phyloP scores from a whole-genome alignment of 2,329 filamentous ascomycete genomes.

The Elsinoe perseae region DNA sequence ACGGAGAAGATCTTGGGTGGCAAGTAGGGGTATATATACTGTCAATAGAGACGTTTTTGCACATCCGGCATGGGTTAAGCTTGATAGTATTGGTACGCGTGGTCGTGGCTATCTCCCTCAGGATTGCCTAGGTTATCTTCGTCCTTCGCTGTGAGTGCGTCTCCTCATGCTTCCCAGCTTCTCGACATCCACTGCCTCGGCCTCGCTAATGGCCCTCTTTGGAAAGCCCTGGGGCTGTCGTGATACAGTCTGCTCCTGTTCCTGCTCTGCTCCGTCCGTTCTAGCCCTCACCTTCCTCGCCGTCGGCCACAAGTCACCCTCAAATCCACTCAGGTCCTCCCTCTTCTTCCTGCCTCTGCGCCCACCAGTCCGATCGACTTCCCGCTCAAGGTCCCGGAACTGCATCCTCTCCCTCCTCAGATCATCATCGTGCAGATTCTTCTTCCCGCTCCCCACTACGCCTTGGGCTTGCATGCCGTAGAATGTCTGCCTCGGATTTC shows the following conservation, averaged over 20 bases:
- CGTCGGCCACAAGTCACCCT: neutral
- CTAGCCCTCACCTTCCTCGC: neutral
- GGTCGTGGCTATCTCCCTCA: neutral
- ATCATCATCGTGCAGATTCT: constrained; percentile 15
- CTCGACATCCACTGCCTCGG: constrained; percentile 7
- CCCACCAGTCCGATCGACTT: constrained; percentile 4
- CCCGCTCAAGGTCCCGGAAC: constrained; percentile 6
- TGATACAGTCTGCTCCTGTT: no score
- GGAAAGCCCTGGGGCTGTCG: neutral
- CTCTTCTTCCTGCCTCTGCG: neutral
- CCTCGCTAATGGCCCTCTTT: neutral
- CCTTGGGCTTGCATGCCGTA: constrained; percentile 1
- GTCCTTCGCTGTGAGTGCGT: neutral
- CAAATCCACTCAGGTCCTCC: neutral
- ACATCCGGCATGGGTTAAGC: neutral
- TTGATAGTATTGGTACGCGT: neutral
- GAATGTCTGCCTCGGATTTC: constrained; percentile 7
- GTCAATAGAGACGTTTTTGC: constrained; percentile 1
- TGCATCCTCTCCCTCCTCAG: constrained; percentile 9
- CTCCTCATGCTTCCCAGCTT: constrained; percentile 1
- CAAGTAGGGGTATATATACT: constrained; percentile 3
- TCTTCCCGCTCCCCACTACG: constrained; percentile 11
- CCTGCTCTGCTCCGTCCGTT: neutral
- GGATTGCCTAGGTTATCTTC: neutral
- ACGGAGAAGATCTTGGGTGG: constrained; percentile 37